These are phyloP conservation scores for Emergomyces pasteurianus DNA, from an alignment of 2,329 filamentous ascomycete genomes.

Conservation along the genomic window DNA sequence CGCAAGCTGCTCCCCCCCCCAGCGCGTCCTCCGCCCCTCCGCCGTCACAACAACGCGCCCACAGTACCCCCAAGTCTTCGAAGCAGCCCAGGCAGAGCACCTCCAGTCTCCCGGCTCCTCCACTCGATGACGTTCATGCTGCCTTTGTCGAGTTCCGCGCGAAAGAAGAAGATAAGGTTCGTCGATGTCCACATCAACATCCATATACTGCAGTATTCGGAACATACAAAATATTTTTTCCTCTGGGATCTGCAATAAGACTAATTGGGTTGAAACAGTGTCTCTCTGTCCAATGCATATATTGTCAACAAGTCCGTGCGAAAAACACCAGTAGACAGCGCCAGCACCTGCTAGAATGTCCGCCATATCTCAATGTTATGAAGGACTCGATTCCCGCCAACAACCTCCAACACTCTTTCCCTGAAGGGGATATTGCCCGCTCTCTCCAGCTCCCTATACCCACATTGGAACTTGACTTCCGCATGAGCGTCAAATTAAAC, in stretches of 20 bases:
- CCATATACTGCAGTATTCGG: background rate
- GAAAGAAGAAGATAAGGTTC: conserved; percentile 36
- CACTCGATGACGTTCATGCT: conserved; percentile 38
- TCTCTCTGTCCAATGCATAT: conserved; percentile 39
- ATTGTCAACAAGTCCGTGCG: conserved; percentile 38
- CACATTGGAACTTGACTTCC: conserved; percentile 40
- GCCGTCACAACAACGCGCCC: conserved; percentile 21
- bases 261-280: conserved; percentile 21
- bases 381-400: conserved; percentile 42
- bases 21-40: conserved; percentile 20
- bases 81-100: conserved; percentile 25
- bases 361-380: conserved; percentile 41
- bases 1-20: conserved; percentile 24
- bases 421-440: conserved; percentile 37
- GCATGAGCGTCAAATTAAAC: conserved; percentile 42
- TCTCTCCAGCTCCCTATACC: conserved; percentile 37
- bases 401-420: conserved; percentile 39
- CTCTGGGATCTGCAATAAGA: background rate
- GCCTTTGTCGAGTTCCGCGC: conserved; percentile 38
- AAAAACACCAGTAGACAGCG: conserved; percentile 41
- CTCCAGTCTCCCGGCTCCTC: conserved; percentile 34
- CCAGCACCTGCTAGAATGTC: conserved; percentile 38
- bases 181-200: background rate
- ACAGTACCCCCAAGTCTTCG: conserved; percentile 25
- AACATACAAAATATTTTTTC: too few species aligned